Percentiles rank a stretch among this genome's conserved stretches.
Evolutionary conservation across 106 monocot species (phyloP).

Genomic region (Ottelia alismoides): DNA sequence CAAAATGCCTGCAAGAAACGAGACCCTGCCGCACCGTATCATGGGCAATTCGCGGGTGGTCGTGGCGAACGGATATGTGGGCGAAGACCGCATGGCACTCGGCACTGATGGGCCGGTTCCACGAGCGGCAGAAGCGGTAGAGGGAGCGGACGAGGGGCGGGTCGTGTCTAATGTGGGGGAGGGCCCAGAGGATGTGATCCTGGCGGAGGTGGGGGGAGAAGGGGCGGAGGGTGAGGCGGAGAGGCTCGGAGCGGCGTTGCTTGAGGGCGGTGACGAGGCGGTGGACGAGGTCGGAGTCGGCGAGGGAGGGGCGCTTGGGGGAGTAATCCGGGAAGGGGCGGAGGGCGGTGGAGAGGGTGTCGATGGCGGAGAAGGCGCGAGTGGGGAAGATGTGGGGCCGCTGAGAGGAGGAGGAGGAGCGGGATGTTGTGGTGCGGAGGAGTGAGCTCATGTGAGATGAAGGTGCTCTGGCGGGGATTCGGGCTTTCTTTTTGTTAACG

Average conservation of each 20-base stretch:
- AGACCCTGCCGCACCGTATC: conserved; percentile 30
- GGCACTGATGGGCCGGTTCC: conserved; percentile 9
- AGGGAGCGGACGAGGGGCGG: conserved; percentile 36
- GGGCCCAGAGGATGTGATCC: conserved; percentile 47
- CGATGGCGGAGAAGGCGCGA: conserved; percentile 2
- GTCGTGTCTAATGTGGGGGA: conserved; percentile 40
- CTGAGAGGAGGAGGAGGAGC: no score
- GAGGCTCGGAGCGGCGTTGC: conserved; percentile 40
- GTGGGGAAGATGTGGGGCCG: no score
- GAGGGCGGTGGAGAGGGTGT: conserved; percentile 18
- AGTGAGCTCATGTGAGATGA: no score
- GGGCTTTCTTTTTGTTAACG: no score
- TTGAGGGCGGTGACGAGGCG: conserved; percentile 37
- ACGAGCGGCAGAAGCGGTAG: conserved; percentile 35
- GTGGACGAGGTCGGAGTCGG: conserved; percentile 55
- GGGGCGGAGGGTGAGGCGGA: conserved; percentile 31
- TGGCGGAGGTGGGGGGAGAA: conserved; percentile 29
- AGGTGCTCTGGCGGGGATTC: no score
- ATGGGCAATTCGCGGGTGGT: conserved; percentile 10
- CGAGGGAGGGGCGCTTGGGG: conserved; percentile 38
- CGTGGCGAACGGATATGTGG: conserved; percentile 21
- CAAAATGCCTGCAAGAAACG: conserved; percentile 34
- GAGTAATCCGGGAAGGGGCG: conserved; percentile 94
- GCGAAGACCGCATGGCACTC: conserved; percentile 41
- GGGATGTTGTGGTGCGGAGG: no score